phyloP scores from a whole-genome alignment of 306 rosid species.

The Pyrus pyrifolia region DNA sequence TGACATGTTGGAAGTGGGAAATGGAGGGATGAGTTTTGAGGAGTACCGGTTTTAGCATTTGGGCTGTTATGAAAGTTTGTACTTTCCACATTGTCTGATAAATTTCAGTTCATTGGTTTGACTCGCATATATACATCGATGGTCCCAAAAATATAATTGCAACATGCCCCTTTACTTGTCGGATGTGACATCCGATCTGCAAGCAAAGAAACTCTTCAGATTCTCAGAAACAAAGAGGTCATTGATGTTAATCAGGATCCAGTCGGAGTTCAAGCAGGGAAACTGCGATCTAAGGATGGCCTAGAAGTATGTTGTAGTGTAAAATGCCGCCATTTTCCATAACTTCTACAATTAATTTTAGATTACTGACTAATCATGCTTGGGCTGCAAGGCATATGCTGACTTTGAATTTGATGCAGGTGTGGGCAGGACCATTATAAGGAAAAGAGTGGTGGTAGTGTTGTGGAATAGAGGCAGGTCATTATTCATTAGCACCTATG shows the following conservation, averaged over 20 bases:
- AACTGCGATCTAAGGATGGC: slow-evolving; percentile 2
- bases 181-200: slow-evolving; percentile 15
- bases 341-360: background rate
- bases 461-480: slow-evolving; percentile 13
- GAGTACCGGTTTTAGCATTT: slow-evolving; percentile 18
- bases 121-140: background rate
- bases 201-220: slow-evolving; percentile 13
- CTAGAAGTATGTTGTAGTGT: slow-evolving; percentile 7
- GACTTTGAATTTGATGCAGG: slow-evolving; percentile 1
- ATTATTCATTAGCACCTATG: background rate
- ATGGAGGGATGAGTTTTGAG: slow-evolving; percentile 17
- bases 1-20: slow-evolving; percentile 27
- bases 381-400: background rate
- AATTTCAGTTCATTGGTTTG: background rate
- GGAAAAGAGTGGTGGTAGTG: slow-evolving; percentile 9
- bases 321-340: background rate
- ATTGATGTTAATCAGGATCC: slow-evolving; percentile 23
- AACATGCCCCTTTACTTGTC: slow-evolving; percentile 14
- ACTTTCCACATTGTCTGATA: background rate
- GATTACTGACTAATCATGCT: background rate
- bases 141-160: background rate
- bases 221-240: slow-evolving; percentile 21
- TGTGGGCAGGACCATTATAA: slow-evolving; percentile 23
- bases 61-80: slow-evolving; percentile 22
- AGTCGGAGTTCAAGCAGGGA: slow-evolving; percentile 18